These are phyloP conservation scores for Penicillium nordicum DNA, from an alignment of 2,329 filamentous ascomycete species.

Conservation along the genomic window DNA sequence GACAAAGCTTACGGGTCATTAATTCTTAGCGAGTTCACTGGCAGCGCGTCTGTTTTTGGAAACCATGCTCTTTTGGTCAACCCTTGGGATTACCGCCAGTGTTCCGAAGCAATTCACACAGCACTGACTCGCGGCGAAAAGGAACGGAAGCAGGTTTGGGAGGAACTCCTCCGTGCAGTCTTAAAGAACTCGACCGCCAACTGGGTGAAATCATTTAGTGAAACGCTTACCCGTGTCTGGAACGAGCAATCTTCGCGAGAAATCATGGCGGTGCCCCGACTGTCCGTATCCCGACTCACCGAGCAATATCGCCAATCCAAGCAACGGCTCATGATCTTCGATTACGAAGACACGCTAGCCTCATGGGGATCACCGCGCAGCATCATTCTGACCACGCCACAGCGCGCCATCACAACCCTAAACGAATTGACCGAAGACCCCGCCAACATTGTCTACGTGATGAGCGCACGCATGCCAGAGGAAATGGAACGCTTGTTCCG, in stretches of 20 bases:
- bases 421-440: conserved; percentile 77
- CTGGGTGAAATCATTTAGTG: conserved; percentile 77
- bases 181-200: conserved; percentile 76
- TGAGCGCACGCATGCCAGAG: conserved; percentile 83
- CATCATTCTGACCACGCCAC: conserved; percentile 81
- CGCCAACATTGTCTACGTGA: conserved; percentile 84
- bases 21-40: conserved; percentile 93
- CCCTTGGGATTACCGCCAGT: conserved; percentile 90
- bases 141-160: conserved; percentile 74
- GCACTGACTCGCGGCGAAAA: conserved; percentile 75
- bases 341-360: conserved; percentile 90
- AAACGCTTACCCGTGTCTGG: conserved; percentile 69
- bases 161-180: conserved; percentile 68
- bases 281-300: conserved; percentile 65
- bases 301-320: conserved; percentile 64
- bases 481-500: conserved; percentile 85
- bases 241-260: conserved; percentile 82
- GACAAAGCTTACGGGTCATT: conserved; percentile 81
- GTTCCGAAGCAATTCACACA: conserved; percentile 77
- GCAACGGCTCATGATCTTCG: conserved; percentile 78
- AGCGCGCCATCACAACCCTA: conserved; percentile 77
- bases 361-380: conserved; percentile 80
- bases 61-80: conserved; percentile 82
- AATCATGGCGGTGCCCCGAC: conserved; percentile 78
- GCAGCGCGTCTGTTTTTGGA: conserved; percentile 80